These are phyloP conservation scores for Cytospora schulzeri DNA, from an alignment of 2,329 filamentous ascomycete species.

Conservation along the genomic window DNA sequence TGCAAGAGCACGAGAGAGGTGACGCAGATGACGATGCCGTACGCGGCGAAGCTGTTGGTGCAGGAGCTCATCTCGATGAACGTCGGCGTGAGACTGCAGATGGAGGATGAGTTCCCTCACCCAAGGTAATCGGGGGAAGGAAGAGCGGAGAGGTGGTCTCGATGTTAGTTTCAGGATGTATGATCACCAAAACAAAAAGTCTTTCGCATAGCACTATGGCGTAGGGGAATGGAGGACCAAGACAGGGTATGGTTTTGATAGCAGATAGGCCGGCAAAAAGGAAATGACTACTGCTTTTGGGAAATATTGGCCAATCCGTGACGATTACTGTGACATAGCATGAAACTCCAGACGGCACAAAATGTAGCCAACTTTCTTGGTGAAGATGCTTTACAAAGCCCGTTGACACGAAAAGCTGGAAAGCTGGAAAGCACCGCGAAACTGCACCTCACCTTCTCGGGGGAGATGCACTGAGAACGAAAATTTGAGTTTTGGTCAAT, in stretches of 20 bases:
- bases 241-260: constrained; percentile 1
- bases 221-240: background rate
- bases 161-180: background rate
- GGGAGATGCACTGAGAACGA: too few species aligned
- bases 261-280: background rate
- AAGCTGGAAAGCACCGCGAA: too few species aligned
- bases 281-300: background rate
- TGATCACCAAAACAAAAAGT: background rate
- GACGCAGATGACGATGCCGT: constrained; percentile 93
- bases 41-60: constrained; percentile 92
- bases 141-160: background rate
- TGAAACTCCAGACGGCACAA: background rate
- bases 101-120: constrained; percentile 91
- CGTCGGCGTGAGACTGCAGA: constrained; percentile 85
- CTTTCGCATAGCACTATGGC: constrained; percentile 20
- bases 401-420: background rate
- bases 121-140: constrained; percentile 39
- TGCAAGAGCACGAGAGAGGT: constrained; percentile 85
- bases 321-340: too few species aligned
- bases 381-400: background rate
- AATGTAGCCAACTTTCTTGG: background rate
- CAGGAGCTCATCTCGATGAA: constrained; percentile 99
- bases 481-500: too few species aligned
- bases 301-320: background rate
- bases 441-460: background rate